Base-by-base conservation (phyloP, 192 early-diverging fungal species). In the Entomortierella parvispora region DNA sequence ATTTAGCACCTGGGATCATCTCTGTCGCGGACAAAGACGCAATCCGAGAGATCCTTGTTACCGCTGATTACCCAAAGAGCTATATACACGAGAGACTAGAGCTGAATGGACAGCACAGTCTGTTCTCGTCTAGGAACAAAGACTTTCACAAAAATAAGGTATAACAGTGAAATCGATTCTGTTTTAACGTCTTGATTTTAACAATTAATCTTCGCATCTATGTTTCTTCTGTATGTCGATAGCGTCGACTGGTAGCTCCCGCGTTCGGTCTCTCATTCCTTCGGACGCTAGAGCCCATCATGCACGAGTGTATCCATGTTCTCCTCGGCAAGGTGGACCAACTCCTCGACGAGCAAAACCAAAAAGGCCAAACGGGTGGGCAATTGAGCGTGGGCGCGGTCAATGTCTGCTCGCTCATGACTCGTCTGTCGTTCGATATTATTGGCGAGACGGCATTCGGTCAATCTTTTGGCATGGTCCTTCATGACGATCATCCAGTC, bases 401-500 rank as follows among this genome's bases (percentile, higher is more conserved):
- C 60, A 59, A 80, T 22, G 49, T 60, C 32, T 55, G 55, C 47
- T 62, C 60, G n/a, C 60, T 69, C 37, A 63, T 64, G 50, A 69
- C 52, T 18, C 49, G 62, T 25, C 58, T 69, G 34, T 69, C 69
- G n/a, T 45, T 78, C 17, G 87, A 88, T 52, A 79, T 82, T 9
- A 87, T 87, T 62, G 87, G 87, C 11, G 78, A 83, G 17, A 81
- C 84, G 0, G 78, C 72, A 10, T 87, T 88, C 79, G 87, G 86
- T 31, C 44, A 67, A 23, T 62, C 78, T 4, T 88, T 88, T 44
- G 48, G 81, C 10, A 81, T 87, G 80, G 68, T 88, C n/a, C 47
- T 80, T 26, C 51, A 66, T n/a, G 83, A 77, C 20, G 59, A 70
- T 34, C 84, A 88, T 61, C 83, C 82, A 20, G 33, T 88, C 2